Evolutionary conservation across 2,329 filamentous ascomycete genomes (phyloP).

Genomic region (Fusarium foetens): DNA sequence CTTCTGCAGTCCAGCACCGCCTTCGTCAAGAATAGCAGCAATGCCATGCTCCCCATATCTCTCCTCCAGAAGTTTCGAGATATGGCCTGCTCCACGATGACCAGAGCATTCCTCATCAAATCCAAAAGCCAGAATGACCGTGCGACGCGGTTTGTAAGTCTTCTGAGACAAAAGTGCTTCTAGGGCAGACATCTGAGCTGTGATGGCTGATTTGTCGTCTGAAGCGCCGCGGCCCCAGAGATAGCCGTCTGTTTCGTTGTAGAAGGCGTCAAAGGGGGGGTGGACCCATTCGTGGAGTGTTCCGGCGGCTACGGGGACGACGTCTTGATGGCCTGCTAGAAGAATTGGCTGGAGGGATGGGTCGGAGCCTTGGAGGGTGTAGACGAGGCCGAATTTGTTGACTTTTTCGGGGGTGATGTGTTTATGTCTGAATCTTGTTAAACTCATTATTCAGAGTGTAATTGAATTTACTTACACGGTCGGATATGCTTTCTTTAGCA

Average conservation of each 20-base stretch:
- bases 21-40: slow-evolving; percentile 70
- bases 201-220: slow-evolving; percentile 54
- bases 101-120: slow-evolving; percentile 72
- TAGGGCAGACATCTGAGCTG: slow-evolving; percentile 47
- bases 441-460: accelerated
- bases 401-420: slow-evolving; percentile 60
- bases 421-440: slow-evolving; percentile 47
- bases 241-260: slow-evolving; percentile 46
- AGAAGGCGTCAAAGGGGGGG: slow-evolving; percentile 52
- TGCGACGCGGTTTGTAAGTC: slow-evolving; percentile 62
- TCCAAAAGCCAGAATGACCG: slow-evolving; percentile 68
- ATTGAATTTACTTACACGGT: slow-evolving; percentile 48
- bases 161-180: slow-evolving; percentile 62
- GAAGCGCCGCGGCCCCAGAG: slow-evolving; percentile 54
- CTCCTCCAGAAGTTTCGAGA: slow-evolving; percentile 60
- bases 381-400: slow-evolving; percentile 69
- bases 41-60: slow-evolving; percentile 65
- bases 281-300: slow-evolving; percentile 49
- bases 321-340: slow-evolving; percentile 54
- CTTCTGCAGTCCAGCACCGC: slow-evolving; percentile 64
- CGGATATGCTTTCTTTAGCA: slow-evolving; percentile 60
- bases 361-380: slow-evolving; percentile 65
- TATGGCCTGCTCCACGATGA: slow-evolving; percentile 61
- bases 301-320: slow-evolving; percentile 56
- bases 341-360: slow-evolving; percentile 54